Percentiles rank a stretch among this genome's conserved stretches.
Conservation (phyloP, 768 basidiomycete genomes). For the Pleurotus citrinopileatus region DNA sequence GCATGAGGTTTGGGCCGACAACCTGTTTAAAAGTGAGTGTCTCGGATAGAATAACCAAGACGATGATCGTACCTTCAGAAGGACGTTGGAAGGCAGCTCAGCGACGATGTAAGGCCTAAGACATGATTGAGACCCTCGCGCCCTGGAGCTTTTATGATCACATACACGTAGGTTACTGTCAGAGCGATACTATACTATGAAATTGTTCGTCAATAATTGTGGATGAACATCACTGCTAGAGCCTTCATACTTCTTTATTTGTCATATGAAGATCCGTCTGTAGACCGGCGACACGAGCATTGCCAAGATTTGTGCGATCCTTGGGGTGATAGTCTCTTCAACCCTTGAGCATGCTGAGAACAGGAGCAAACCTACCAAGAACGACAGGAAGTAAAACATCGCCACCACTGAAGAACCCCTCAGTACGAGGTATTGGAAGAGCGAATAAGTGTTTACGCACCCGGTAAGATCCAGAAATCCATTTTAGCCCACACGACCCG, state of each 20-base stretch:
- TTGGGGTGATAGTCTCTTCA: constrained; percentile 13
- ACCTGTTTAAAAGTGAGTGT: constrained; percentile 19
- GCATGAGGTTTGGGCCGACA: constrained; percentile 56
- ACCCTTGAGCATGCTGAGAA: not conserved
- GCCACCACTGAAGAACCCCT: constrained; percentile 28
- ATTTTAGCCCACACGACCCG: constrained; percentile 44
- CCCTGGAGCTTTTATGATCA: not conserved
- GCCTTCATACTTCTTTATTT: constrained; percentile 22
- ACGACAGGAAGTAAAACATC: constrained; percentile 50
- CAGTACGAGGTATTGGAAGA: not conserved
- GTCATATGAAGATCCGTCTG: constrained; percentile 51
- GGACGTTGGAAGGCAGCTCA: constrained; percentile 60
- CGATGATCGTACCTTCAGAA: constrained; percentile 42
- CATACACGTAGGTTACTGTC: constrained; percentile 37
- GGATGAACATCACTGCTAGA: no score
- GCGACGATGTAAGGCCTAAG: constrained; percentile 49
- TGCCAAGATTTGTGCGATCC: constrained; percentile 56
- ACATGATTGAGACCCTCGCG: not conserved
- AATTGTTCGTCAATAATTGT: not conserved
- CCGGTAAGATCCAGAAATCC: constrained; percentile 43
- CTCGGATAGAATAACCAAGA: not conserved
- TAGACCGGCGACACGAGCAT: constrained; percentile 61
- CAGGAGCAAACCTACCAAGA: constrained; percentile 36
- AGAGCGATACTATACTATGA: constrained; percentile 42
- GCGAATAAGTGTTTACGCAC: not conserved